Conservation (phyloP, 352 stramenopile species). For the Lagenidium sp. region DNA sequence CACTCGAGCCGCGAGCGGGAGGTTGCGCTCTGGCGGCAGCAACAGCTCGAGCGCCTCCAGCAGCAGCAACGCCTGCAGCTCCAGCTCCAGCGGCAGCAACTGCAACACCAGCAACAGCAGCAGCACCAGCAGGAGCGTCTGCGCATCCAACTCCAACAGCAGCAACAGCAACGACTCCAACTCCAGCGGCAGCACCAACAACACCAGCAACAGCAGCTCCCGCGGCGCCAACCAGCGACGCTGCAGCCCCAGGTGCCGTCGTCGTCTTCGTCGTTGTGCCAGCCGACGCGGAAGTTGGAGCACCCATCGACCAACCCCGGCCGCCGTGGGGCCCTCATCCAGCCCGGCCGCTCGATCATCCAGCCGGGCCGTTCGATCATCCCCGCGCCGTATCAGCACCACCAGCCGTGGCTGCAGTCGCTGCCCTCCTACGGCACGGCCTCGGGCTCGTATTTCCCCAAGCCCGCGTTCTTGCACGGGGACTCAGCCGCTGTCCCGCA, state of each 20-base stretch:
- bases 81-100: constrained; percentile 7
- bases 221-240: constrained; percentile 7
- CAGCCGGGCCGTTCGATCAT: constrained; percentile 15
- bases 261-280: too few species aligned
- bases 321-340: neutral
- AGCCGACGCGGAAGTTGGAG: too few species aligned
- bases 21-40: too few species aligned
- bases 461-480: too few species aligned
- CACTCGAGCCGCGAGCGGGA: too few species aligned
- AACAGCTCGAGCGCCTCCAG: neutral
- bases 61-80: constrained; percentile 1
- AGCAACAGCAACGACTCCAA: constrained; percentile 5
- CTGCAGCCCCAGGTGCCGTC: too few species aligned
- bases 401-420: too few species aligned
- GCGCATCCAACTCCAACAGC: neutral
- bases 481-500: too few species aligned
- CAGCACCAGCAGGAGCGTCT: neutral
- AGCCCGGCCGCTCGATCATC: constrained; percentile 8
- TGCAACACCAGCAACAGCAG: constrained; percentile 8
- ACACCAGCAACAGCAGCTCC: neutral
- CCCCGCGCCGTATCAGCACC: constrained; percentile 5
- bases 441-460: too few species aligned
- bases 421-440: too few species aligned
- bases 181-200: neutral
- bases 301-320: neutral